Evolutionary conservation across 768 basidiomycete genomes (phyloP), one percentile per base, ranked within the genome.

Genomic region (Tulasnella sp.): DNA sequence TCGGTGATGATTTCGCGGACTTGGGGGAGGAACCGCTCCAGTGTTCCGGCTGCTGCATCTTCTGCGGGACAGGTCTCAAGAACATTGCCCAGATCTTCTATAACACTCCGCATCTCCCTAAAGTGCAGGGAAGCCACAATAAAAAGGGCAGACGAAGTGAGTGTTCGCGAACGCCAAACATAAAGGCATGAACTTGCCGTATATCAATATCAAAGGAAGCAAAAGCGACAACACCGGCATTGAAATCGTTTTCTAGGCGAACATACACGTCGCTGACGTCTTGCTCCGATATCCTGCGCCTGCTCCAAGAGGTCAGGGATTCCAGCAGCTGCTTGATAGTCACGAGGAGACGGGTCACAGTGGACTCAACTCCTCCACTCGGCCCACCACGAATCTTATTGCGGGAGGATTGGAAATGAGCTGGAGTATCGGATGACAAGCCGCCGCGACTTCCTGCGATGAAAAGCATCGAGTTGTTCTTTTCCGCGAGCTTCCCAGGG

Each of bases 261-360:
- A 99, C 98, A 86, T 99, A 99, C 78, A 98, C 94, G 86, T 98
- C 96, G 89, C 96, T 98, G 85, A 99, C 96, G 83, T 94, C 89
- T 64, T 86, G 87, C 85, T 97, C 96, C 80, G 91, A 88, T 83
- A 93, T 89, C 83, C 91, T 89, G 81, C 90, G 86, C 80, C 88
- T 88, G 85, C 94, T 94, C 96, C 96, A 98, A 87, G 90, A 87
- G 8, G 94, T 95, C 78, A 98, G 89, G 1, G 94, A 89, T 85
- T 98, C 96, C 50, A 99, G 89, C n/a, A 99, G 91, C 82, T 94
- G 91, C 85, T 98, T 97, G 82, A 98, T 99, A 44, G 96, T 93
- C 2, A 99, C 96, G 37, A 99, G 90, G 37, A 99, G 90, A 76
- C 95, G 90, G 28, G 97, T 98, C 46, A 98, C 96, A 31, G 94